Base-by-base conservation (phyloP, 2,329 filamentous ascomycete genomes). In the Ophiostoma angusticollis region DNA sequence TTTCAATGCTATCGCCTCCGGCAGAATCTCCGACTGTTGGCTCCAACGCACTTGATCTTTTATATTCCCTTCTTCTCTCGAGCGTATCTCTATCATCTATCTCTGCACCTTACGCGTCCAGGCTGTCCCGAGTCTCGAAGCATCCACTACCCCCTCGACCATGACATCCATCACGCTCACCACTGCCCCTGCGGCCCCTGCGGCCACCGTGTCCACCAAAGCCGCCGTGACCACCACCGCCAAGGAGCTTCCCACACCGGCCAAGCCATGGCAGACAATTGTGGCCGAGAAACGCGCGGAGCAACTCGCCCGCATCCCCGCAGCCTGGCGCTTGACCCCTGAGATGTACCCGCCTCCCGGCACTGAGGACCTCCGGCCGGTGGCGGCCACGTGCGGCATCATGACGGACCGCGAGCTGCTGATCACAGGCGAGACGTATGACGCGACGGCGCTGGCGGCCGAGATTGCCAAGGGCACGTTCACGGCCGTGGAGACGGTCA, bases 261-360 rank as follows among this genome's bases (percentile, higher is more conserved):
- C 33, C 11, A 19, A 31, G 35, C 4, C 43, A 3, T 47, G 45
- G 45, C 27, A 42, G 41, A 21, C 30, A 3, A 28, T 33, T 8
- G 34, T 35, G 5, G 40, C 29, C 16, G 28, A 28, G 3, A 44
- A 46, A 37, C 37, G 32, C 6, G 45, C 45, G 6, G 45, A 47
- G 18, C 44, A 43, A 34, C 40, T 46, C n/a, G 21, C 44, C 12
- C 37, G 42, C 21, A 47, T 47, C 29, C 45, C 45, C 11, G 14
- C 18, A 3, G 42, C 18, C 9, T 46, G 44, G 44, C 41, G 45
- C 3, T 40, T 47, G 8, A 18, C 27, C 2, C 31, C 30, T 5
- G 39, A 30, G 13, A 44, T 33, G 31, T 27, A 29, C 25, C 44
- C 44, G 13, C 23, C 43, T 5, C 32, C 28, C 21, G 37, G 31